These are phyloP conservation scores for Aechmea fasciata DNA, from an alignment of 176 grass and related monocot genomes.

Conservation along the genomic window DNA sequence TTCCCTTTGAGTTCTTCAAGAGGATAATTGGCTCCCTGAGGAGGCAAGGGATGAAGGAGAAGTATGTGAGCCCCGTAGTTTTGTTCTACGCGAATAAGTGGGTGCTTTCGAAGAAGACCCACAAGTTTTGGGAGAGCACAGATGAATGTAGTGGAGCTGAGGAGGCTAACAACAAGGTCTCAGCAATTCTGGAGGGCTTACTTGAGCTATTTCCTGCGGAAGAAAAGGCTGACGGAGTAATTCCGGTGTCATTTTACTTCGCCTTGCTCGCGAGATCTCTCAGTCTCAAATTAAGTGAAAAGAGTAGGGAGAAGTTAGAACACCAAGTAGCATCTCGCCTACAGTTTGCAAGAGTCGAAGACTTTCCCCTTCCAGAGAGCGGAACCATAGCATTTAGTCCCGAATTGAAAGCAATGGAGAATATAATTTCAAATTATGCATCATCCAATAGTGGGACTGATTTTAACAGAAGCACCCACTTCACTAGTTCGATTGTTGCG, in stretches of 20 bases:
- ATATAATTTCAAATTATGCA: constrained; percentile 39
- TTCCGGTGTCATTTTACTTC: constrained; percentile 76
- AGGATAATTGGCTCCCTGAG: constrained; percentile 64
- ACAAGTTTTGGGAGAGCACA: constrained; percentile 72
- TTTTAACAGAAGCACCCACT: constrained; percentile 11
- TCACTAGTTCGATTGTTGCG: constrained; percentile 27
- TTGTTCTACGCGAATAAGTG: constrained; percentile 97
- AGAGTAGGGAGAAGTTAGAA: constrained; percentile 32
- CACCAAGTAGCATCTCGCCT: constrained; percentile 33
- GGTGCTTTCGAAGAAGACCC: constrained; percentile 94
- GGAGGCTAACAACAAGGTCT: constrained; percentile 47
- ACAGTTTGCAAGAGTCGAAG: constrained; percentile 53
- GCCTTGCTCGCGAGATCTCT: constrained; percentile 66
- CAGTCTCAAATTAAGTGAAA: constrained; percentile 35
- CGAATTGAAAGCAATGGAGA: constrained; percentile 53
- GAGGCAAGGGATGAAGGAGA: constrained; percentile 93
- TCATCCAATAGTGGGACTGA: constrained; percentile 11
- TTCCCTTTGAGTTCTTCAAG: constrained; percentile 71
- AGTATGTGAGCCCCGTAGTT: constrained; percentile 75
- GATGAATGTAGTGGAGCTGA: constrained; percentile 41
- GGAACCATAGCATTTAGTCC: constrained; percentile 23
- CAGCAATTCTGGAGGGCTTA: constrained; percentile 46
- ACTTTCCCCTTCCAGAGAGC: constrained; percentile 68
- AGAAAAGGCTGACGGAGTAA: constrained; percentile 18
- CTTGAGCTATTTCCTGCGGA: constrained; percentile 43